Evolutionary conservation across 495 filamentous ascomycete species (phyloP).

Genomic region (Aspergillus nidulans): DNA sequence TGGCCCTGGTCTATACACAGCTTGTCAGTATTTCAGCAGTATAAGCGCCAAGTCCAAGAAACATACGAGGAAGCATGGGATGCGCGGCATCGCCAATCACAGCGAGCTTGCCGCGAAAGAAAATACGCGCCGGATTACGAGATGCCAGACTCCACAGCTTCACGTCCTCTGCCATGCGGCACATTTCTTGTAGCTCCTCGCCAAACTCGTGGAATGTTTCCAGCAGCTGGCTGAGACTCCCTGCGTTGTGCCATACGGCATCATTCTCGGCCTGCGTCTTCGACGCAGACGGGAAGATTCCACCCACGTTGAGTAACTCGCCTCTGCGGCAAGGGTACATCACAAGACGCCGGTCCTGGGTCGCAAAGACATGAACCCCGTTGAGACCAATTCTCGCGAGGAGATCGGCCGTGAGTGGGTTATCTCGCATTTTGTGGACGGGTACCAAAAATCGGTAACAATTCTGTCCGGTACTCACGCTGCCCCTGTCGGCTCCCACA

Average conservation of each 20-base stretch:
- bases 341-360: conserved; percentile 31
- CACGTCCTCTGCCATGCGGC: conserved; percentile 35
- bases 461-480: conserved; percentile 23
- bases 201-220: conserved; percentile 19
- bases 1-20: conserved; percentile 38
- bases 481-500: conserved; percentile 2
- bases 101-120: conserved; percentile 36
- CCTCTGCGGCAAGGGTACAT: conserved; percentile 43
- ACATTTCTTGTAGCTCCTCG: conserved; percentile 18
- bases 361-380: conserved; percentile 25
- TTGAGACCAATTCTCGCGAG: conserved; percentile 24
- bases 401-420: conserved; percentile 24
- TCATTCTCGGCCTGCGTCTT: background rate
- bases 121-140: conserved; percentile 31
- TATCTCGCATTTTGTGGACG: conserved; percentile 26
- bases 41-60: background rate
- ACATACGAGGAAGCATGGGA: conserved; percentile 29
- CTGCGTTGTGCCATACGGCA: conserved; percentile 11
- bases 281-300: conserved; percentile 28
- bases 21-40: background rate
- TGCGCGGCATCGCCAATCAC: conserved; percentile 50
- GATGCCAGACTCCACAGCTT: conserved; percentile 46
- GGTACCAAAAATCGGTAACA: conserved; percentile 49
- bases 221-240: conserved; percentile 17
- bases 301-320: conserved; percentile 41